Evolutionary conservation across 371 early-diverging fungal genomes (phyloP), one percentile per base, ranked within the genome.

Genomic region (Capillidium heterosporum): DNA sequence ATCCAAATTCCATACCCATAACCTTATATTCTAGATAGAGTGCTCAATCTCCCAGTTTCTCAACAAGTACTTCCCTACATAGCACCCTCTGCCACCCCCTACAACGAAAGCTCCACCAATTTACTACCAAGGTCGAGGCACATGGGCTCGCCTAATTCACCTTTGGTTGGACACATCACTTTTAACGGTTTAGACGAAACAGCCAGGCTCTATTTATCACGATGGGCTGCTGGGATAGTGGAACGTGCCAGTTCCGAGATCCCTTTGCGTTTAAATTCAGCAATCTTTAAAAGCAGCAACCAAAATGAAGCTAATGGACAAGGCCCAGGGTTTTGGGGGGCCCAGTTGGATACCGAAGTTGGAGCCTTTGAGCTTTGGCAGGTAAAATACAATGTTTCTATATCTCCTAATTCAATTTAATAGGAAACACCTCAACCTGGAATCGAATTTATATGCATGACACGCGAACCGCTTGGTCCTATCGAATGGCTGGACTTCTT

Each of bases 401-500:
- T 15, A 19, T 19, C 19, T 44, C 23, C 44, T 44, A 19, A 44
- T 19, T 19, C 5, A 19, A 8, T 44, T 44, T 44, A 44, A 44
- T 15, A 44, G 17, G 44, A 23, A 44, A 44, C 5, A 15, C 19
- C 44, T 7, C 17, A 15, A 19, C 19, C 23, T 44, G 23, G 44
- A 31, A 41, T 60, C 21, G 56, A 63, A 27, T 48, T 60, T 21
- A 29, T 61, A 43, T 63, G 65, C 61, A 70, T 26, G 65, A 66
- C 31, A 72, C 65, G 57, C 81, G 59, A 68, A 21, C 78, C 87
- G 0, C 63, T 90, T 26, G 65, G 77, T 1, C 80, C 87, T 0
- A 87, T 85, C 64, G 77, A 77, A 54, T 91, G 91, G 88, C 69
- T 84, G 27, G 58, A 65, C 0, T 74, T 75, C 51, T 86, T 87